Percentiles rank a stretch among this genome's conserved stretches.
Evolutionary conservation across 2,329 filamentous ascomycete genomes (phyloP).

Genomic region (Blastomyces silverae): DNA sequence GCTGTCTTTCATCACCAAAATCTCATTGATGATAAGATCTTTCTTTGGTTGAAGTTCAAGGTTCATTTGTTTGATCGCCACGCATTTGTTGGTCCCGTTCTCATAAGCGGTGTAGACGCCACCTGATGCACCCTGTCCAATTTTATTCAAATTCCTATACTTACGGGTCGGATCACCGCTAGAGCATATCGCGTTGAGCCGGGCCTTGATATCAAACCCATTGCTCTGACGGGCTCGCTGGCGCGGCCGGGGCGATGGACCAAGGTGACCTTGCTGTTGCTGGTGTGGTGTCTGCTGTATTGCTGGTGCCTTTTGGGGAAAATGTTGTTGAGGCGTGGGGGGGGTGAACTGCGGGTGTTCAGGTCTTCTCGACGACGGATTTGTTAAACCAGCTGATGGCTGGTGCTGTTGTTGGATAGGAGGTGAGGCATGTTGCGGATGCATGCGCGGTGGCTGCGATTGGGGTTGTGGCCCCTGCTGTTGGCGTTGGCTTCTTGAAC

Average conservation of each 20-base stretch:
- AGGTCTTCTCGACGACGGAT: slow-evolving; percentile 19
- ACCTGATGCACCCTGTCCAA: slow-evolving; percentile 93
- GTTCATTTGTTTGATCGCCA: slow-evolving; percentile 99
- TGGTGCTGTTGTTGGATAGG: slow-evolving; percentile 46
- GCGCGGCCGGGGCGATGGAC: slow-evolving; percentile 60
- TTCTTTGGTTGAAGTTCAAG: slow-evolving; percentile 98
- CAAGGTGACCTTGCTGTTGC: slow-evolving; percentile 37
- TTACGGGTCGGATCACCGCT: slow-evolving; percentile 81
- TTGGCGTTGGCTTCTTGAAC: slow-evolving; percentile 67
- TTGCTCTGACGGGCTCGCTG: slow-evolving; percentile 73
- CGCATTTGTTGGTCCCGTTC: slow-evolving; percentile 71
- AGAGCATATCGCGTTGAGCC: slow-evolving; percentile 82
- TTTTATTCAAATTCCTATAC: slow-evolving; percentile 84
- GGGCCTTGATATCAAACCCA: slow-evolving; percentile 71
- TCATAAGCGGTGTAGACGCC: slow-evolving; percentile 92
- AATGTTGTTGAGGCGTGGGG: slow-evolving; percentile 34
- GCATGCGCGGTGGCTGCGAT: slow-evolving; percentile 35
- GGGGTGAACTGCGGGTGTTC: slow-evolving; percentile 24
- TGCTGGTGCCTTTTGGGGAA: slow-evolving; percentile 35
- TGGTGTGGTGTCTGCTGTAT: slow-evolving; percentile 32
- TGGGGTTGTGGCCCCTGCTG: slow-evolving; percentile 42
- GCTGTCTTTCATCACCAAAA: slow-evolving; percentile 98
- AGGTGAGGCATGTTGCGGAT: slow-evolving; percentile 37
- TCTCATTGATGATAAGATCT: slow-evolving; percentile 98
- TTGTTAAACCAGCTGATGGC: slow-evolving; percentile 36